Percentiles rank a stretch among this genome's conserved stretches.
These are phyloP conservation scores for Mercurialis annua DNA, from an alignment of 345 rosid species.

Conservation along the genomic window DNA sequence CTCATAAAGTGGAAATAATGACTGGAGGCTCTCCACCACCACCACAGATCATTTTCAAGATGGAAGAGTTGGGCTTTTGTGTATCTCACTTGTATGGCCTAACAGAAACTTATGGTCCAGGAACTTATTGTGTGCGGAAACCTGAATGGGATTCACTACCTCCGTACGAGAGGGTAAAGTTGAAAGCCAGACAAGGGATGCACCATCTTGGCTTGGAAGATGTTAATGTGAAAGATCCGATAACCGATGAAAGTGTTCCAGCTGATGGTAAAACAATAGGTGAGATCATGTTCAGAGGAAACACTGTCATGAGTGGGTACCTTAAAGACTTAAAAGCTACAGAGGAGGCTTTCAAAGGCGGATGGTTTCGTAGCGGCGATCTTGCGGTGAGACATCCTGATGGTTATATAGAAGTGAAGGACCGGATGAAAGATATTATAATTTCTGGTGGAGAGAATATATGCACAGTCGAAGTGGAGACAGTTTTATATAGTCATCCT, in stretches of 20 bases:
- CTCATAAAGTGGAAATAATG: constrained; percentile 48
- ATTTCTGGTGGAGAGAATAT: constrained; percentile 87
- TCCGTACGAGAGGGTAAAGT: constrained; percentile 33
- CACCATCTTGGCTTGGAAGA: constrained; percentile 67
- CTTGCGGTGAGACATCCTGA: constrained; percentile 69
- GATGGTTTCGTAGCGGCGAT: constrained; percentile 80
- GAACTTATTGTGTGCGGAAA: constrained; percentile 56
- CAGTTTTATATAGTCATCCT: constrained; percentile 53
- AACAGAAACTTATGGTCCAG: constrained; percentile 79
- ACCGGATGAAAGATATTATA: constrained; percentile 64
- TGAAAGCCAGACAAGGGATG: constrained; percentile 74
- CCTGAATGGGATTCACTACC: constrained; percentile 71
- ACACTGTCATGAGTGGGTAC: constrained; percentile 81
- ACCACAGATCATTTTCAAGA: constrained; percentile 45
- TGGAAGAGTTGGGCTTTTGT: constrained; percentile 66
- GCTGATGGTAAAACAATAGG: constrained; percentile 59
- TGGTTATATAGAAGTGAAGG: constrained; percentile 71
- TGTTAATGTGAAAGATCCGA: constrained; percentile 55
- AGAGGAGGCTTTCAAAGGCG: constrained; percentile 52
- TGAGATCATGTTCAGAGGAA: constrained; percentile 70
- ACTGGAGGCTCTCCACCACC: constrained; percentile 77
- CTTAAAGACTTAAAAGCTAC: constrained; percentile 57
- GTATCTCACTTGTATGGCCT: constrained; percentile 71
- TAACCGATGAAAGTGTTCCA: constrained; percentile 51
- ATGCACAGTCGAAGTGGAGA: constrained; percentile 61